A percentile compares a stretch with the other conserved stretches of the same genome.
phyloP scores from a whole-genome alignment of 1,284 basidiomycete species.

The Heterobasidion parviporum region DNA sequence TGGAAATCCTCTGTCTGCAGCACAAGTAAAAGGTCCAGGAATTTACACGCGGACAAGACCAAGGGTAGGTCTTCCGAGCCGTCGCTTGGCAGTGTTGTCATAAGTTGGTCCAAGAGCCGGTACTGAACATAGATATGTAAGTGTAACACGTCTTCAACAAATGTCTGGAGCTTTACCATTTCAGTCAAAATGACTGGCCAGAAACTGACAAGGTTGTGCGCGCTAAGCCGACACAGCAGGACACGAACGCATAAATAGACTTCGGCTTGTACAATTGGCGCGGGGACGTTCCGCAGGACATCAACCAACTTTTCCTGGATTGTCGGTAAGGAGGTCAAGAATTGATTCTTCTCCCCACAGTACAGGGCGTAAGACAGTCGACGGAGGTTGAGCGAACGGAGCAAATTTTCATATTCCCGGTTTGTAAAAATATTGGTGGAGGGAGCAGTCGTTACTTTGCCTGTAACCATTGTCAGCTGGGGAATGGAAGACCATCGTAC shows the following conservation, averaged over 20 bases:
- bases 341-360: conserved; percentile 84
- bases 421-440: conserved; percentile 97
- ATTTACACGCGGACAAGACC: conserved; percentile 86
- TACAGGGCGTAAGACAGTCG: conserved; percentile 83
- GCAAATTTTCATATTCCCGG: conserved; percentile 86
- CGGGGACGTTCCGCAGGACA: conserved; percentile 72
- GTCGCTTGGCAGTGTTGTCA: conserved; percentile 58
- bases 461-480: conserved; percentile 27
- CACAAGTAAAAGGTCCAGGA: conserved; percentile 85
- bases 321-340: conserved; percentile 81
- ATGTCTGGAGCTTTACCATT: conserved; percentile 46
- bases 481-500: background rate
- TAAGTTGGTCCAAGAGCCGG: conserved; percentile 66
- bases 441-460: conserved; percentile 76
- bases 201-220: conserved; percentile 89
- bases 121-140: conserved; percentile 36
- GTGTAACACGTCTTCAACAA: background rate
- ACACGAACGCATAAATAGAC: conserved; percentile 93
- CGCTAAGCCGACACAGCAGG: conserved; percentile 84
- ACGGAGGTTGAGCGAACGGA: conserved; percentile 84
- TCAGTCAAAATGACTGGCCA: conserved; percentile 97
- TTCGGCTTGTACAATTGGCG: conserved; percentile 87
- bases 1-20: conserved; percentile 98
- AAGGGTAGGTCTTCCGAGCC: conserved; percentile 79
- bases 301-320: conserved; percentile 98